These are phyloP conservation scores for Gossypioides kirkii DNA, from an alignment of 345 rosid species.

Conservation along the genomic window DNA sequence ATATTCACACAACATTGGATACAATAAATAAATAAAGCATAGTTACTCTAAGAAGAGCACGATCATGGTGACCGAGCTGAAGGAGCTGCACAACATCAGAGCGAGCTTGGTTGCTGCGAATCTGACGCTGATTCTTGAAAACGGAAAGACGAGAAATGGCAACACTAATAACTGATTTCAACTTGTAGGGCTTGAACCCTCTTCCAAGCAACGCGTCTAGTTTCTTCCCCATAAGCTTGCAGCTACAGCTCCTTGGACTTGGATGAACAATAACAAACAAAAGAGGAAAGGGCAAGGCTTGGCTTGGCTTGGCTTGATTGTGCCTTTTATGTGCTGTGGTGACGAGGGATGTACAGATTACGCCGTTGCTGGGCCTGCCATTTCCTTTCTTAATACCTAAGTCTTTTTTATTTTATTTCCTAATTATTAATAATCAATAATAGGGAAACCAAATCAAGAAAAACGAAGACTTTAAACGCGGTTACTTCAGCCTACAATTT, in stretches of 20 bases:
- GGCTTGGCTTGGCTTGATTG: neutral
- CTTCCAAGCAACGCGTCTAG: conserved; percentile 72
- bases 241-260: neutral
- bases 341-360: neutral
- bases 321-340: neutral
- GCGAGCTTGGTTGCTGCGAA: conserved; percentile 45
- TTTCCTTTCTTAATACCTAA: neutral
- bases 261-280: neutral
- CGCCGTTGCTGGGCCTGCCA: too few species aligned
- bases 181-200: conserved; percentile 55
- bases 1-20: too few species aligned
- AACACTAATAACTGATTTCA: conserved; percentile 51
- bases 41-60: conserved; percentile 67
- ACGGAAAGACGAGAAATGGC: conserved; percentile 67
- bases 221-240: conserved; percentile 61
- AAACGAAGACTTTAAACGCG: too few species aligned
- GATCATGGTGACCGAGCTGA: conserved; percentile 57
- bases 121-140: conserved; percentile 63
- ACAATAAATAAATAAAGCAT: neutral
- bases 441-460: too few species aligned
- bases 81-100: conserved; percentile 88
- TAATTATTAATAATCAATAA: too few species aligned
- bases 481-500: too few species aligned
- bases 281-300: neutral
- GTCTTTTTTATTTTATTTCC: neutral